These are phyloP conservation scores for Poronia punctata DNA, from an alignment of 495 filamentous ascomycete species.

Conservation along the genomic window DNA sequence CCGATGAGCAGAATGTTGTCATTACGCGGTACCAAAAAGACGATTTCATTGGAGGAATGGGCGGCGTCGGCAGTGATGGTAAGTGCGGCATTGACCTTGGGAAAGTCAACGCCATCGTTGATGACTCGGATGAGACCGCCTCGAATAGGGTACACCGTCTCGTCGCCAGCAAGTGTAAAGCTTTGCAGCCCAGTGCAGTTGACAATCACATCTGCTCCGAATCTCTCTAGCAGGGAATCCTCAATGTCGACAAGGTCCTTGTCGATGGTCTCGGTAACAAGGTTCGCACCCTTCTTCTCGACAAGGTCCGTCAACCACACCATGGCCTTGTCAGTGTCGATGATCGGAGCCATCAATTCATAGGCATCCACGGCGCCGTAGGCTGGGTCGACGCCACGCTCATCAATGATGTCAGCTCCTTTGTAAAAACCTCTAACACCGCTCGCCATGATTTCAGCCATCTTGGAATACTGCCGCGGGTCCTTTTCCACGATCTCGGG, in stretches of 20 bases:
- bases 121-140: slow-evolving; percentile 43
- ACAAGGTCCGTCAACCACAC: slow-evolving; percentile 37
- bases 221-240: slow-evolving; percentile 25
- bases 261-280: slow-evolving; percentile 33
- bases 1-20: slow-evolving; percentile 44
- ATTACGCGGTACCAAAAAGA: slow-evolving; percentile 46
- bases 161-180: slow-evolving; percentile 29
- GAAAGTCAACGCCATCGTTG: slow-evolving; percentile 44
- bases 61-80: slow-evolving; percentile 33
- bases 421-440: slow-evolving; percentile 33
- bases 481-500: slow-evolving; percentile 28
- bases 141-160: slow-evolving; percentile 35
- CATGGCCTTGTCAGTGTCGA: slow-evolving; percentile 48
- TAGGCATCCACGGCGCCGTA: slow-evolving; percentile 44
- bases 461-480: slow-evolving; percentile 26
- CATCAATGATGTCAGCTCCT: slow-evolving; percentile 29
- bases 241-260: slow-evolving; percentile 37
- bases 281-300: slow-evolving; percentile 36
- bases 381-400: slow-evolving; percentile 26
- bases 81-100: slow-evolving; percentile 37
- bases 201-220: slow-evolving; percentile 39
- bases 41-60: slow-evolving; percentile 34
- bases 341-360: slow-evolving; percentile 39
- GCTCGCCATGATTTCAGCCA: slow-evolving; percentile 30
- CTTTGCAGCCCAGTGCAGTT: slow-evolving; percentile 41